phyloP scores from a whole-genome alignment of 345 rosid genomes.

The Lepidium aucheri region DNA sequence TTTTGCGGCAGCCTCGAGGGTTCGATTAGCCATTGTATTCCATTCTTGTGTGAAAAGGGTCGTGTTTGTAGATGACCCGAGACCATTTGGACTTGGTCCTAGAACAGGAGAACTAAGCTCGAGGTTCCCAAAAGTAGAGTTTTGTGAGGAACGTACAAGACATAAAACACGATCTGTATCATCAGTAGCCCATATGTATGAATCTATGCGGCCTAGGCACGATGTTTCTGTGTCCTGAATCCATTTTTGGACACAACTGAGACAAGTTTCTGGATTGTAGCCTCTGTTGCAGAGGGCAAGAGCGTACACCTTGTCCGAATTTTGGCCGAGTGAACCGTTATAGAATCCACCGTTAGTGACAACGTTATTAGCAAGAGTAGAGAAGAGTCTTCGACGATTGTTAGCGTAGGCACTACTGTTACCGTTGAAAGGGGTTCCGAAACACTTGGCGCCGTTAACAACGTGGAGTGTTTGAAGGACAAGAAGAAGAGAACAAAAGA shows the following conservation, averaged over 20 bases:
- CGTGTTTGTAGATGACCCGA: background rate
- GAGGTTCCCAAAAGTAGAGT: slow-evolving; percentile 8
- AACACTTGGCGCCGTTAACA: background rate
- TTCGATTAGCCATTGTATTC: background rate
- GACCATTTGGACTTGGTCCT: background rate
- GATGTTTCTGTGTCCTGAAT: background rate
- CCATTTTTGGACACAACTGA: background rate
- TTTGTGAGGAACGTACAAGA: slow-evolving; percentile 24
- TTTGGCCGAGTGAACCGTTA: slow-evolving; percentile 10
- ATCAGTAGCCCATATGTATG: background rate
- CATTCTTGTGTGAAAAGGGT: slow-evolving; percentile 21
- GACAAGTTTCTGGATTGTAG: slow-evolving; percentile 5
- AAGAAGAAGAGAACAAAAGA: background rate
- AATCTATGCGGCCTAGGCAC: slow-evolving; percentile 27
- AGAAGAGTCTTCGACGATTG: slow-evolving; percentile 3
- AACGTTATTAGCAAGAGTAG: slow-evolving; percentile 18
- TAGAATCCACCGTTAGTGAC: slow-evolving; percentile 1
- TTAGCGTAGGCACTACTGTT: background rate
- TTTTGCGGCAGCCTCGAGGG: background rate
- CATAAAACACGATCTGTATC: slow-evolving; percentile 5
- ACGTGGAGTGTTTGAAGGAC: background rate
- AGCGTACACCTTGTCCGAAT: slow-evolving; percentile 15
- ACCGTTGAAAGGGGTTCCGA: background rate
- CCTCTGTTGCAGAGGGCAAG: slow-evolving; percentile 27
- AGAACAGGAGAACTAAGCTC: background rate